phyloP scores from a whole-genome alignment of 2,329 filamentous ascomycete genomes.

The Fusarium begoniae region DNA sequence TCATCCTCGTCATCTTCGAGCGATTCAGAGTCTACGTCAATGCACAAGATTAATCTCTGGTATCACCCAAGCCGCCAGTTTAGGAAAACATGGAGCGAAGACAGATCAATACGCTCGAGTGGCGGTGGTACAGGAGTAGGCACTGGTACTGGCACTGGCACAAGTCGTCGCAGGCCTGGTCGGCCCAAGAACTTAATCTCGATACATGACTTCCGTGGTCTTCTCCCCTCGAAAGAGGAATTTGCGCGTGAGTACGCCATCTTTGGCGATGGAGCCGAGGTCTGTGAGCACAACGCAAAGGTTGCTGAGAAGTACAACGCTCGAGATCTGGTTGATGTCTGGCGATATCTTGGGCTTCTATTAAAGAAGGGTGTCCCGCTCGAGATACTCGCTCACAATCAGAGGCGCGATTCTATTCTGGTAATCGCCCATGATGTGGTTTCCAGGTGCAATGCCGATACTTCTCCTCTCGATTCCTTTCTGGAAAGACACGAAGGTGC shows the following conservation, averaged over 20 bases:
- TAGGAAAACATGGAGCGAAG: conserved; percentile 65
- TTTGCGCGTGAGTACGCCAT: conserved; percentile 84
- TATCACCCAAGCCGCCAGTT: conserved; percentile 63
- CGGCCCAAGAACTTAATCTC: conserved; percentile 75
- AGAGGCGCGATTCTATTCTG: conserved; percentile 68
- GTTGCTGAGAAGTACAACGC: conserved; percentile 78
- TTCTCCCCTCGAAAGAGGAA: conserved; percentile 81
- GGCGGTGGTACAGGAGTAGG: conserved; percentile 64
- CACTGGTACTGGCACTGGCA: conserved; percentile 61
- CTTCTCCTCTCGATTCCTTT: conserved; percentile 14
- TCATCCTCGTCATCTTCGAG: conserved; percentile 65
- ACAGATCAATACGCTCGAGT: conserved; percentile 67
- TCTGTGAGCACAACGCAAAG: conserved; percentile 84
- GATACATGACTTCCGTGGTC: conserved; percentile 73
- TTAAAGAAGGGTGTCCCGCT: conserved; percentile 80
- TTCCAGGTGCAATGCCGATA: conserved; percentile 45
- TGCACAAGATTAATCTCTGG: conserved; percentile 67
- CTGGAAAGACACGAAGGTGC: conserved; percentile 26
- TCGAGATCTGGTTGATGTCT: conserved; percentile 79
- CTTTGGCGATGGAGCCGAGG: conserved; percentile 81
- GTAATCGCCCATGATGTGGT: conserved; percentile 74
- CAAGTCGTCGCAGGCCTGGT: conserved; percentile 57
- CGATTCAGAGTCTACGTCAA: conserved; percentile 71
- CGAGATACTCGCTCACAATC: conserved; percentile 65
- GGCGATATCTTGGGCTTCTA: conserved; percentile 82